Base-by-base conservation (phyloP, 345 rosid genomes). In the Microcos paniculata region DNA sequence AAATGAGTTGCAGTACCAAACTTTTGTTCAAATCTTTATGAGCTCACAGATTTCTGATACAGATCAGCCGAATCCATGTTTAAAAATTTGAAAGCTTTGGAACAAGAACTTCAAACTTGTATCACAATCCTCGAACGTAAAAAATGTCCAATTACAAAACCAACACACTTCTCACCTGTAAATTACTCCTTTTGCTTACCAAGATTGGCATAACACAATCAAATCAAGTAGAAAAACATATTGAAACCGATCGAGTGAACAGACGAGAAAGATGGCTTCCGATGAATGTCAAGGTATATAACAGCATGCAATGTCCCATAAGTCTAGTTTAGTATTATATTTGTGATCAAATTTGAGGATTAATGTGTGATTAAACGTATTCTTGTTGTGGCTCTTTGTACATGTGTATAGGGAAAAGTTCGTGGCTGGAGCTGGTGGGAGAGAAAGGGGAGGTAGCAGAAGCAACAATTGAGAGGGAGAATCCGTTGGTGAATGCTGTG, bases 391-490 rank as follows among this genome's bases (percentile, higher is more conserved):
- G 2, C 31, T 23, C 23, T 56, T 8, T 24, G 1, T 19, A 18
- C 0, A 4, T 62, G 19, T 62, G 33, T 52, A 65, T 58, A 76
- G 76, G 80, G 18, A 77, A 77, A 59, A 40, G 45, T 77, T 70
- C 80, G 40, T 77, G 80, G 80, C 80, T 76, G 4, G 76, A 77
- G 71, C 76, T 77, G 18, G 18, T 70, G 18, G 71, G 80, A 8
- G 45, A 24, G 24, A 35, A 59, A 6, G 75, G 80, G 31, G 38
- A 31, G 24, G 59, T 18, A 0, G 77, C 77, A 6, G 62, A 19
- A 2, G 73, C 35, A 2, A 73, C 61, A 12, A 73, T 73, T 14
- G 77, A 78, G 81, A 78, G 59, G 48, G 77, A 78, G 33, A 73
- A 78, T 23, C 59, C 69, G 14, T 8, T 40, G 9, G 77, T 78